Base-by-base conservation (phyloP, 805 yeast species). In the Metschnikowia peoriensis region DNA sequence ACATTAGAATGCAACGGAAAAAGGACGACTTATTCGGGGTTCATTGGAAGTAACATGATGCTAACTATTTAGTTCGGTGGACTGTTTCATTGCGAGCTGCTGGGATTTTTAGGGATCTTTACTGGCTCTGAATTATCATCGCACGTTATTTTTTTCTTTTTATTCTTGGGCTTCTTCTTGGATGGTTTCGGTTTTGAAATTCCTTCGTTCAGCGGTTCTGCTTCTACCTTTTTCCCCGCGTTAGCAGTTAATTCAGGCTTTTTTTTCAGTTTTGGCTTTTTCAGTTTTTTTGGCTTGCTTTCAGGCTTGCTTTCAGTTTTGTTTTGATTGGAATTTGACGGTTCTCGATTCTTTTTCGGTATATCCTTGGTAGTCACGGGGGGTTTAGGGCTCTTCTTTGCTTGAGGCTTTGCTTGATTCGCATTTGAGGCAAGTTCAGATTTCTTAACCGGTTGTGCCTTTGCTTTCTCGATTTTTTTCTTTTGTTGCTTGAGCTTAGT, bases 281-380 rank as follows among this genome's bases (percentile, higher is more conserved):
- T 38, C 44, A 17, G 29, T 27, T 28, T 42, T 27, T 48, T 51
- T 43, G 17, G 45, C 32, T 44, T 52, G 54, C 42, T 51, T 28
- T 41, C 47, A 46, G 17, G 45, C 32, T 44, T 52, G 54, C 42
- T 51, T 28, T 41, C 47, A 46, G 42, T 28, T 12, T 8, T 28
- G 9, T 7, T 32, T n/a, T 43, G 38, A n/a, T 28, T 32, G 14
- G 27, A 27, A 29, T 4, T 14, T 5, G 38, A 28, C 10, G 28
- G 10, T 9, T 43, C 46, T 15, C 32, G 11, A 11, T 7, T 12
- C 15, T 43, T 29, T 9, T 11, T 43, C 10, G 14, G 15, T 32
- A 16, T 11, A 16, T 32, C 38, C 16, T 43, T 43, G 10, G 38
- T 7, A n/a, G 10, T 17, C 28, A 16, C 46, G n/a, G 38, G 38